These are phyloP conservation scores for Candida tropicalis DNA, from an alignment of 1,139 yeast genomes.

Conservation along the genomic window DNA sequence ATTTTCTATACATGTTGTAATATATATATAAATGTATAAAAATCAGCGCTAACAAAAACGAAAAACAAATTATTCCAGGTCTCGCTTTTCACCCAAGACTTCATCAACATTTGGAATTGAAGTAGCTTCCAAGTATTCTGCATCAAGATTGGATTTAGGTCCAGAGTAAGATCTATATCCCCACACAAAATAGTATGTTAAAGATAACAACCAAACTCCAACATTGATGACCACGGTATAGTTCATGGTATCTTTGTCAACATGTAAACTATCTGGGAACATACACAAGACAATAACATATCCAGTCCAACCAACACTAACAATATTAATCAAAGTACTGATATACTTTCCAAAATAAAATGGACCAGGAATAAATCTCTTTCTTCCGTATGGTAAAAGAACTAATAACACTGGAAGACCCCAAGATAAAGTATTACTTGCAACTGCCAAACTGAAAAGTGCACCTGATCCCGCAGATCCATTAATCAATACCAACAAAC, in stretches of 20 bases:
- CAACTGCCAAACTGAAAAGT: slow-evolving; percentile 52
- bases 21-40: no score
- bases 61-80: not conserved
- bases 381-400: slow-evolving; percentile 42
- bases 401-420: slow-evolving; percentile 32
- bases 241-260: slow-evolving; percentile 36
- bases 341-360: slow-evolving; percentile 58
- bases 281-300: slow-evolving; percentile 39
- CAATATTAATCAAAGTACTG: slow-evolving; percentile 36
- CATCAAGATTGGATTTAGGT: slow-evolving; percentile 35
- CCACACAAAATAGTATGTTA: slow-evolving; percentile 29
- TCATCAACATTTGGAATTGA: not conserved
- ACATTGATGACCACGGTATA: slow-evolving; percentile 38
- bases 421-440: slow-evolving; percentile 47
- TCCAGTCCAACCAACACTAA: slow-evolving; percentile 29
- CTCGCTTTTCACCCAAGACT: not conserved
- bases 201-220: slow-evolving; percentile 37
- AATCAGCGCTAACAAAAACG: not conserved
- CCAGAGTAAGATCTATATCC: slow-evolving; percentile 35
- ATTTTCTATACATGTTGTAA: no score
- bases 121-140: slow-evolving; percentile 7
- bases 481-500: slow-evolving; percentile 60
- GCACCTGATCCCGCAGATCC: slow-evolving; percentile 59
- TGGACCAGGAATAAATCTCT: slow-evolving; percentile 60
- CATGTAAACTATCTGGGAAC: slow-evolving; percentile 37